These are phyloP conservation scores for Silene noctiflora DNA, from an alignment of 179 eudicot genomes.

Conservation along the genomic window DNA sequence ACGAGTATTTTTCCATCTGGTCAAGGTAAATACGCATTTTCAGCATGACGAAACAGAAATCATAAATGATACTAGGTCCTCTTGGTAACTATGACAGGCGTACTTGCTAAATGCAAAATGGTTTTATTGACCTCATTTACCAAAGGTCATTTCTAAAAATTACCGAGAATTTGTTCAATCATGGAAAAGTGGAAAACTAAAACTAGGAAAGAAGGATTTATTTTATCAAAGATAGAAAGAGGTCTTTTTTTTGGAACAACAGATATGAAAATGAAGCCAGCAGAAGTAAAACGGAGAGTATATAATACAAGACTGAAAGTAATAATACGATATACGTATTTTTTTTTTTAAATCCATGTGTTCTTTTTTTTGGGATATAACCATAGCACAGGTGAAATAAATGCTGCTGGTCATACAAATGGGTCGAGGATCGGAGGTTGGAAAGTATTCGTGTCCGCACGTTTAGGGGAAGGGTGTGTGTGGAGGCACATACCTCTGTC, in stretches of 20 bases:
- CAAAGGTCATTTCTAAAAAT: background rate
- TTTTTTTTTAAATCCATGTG: background rate
- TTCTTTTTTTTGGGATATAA: no score
- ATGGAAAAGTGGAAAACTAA: background rate
- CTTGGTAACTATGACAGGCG: background rate
- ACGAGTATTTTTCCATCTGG: slow-evolving; percentile 94
- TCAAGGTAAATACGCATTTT: slow-evolving; percentile 11
- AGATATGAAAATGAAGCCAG: no score
- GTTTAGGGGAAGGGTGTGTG: slow-evolving; percentile 12
- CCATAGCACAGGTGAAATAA: background rate
- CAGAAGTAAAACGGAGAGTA: background rate
- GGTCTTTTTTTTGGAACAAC: background rate
- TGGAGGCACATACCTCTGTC: slow-evolving; percentile 57
- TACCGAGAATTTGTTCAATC: background rate
- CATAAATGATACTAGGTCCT: background rate
- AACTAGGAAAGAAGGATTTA: background rate
- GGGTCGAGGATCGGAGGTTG: background rate
- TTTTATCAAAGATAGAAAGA: background rate
- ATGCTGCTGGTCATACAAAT: background rate
- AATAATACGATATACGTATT: background rate
- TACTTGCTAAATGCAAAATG: background rate
- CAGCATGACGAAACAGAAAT: background rate
- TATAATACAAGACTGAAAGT: background rate
- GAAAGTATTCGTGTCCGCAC: background rate
- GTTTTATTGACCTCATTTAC: background rate